Percentiles rank a stretch among this genome's conserved stretches.
These are phyloP conservation scores for Kodamaea fungicola DNA, from an alignment of 1,139 yeast genomes.

Conservation along the genomic window DNA sequence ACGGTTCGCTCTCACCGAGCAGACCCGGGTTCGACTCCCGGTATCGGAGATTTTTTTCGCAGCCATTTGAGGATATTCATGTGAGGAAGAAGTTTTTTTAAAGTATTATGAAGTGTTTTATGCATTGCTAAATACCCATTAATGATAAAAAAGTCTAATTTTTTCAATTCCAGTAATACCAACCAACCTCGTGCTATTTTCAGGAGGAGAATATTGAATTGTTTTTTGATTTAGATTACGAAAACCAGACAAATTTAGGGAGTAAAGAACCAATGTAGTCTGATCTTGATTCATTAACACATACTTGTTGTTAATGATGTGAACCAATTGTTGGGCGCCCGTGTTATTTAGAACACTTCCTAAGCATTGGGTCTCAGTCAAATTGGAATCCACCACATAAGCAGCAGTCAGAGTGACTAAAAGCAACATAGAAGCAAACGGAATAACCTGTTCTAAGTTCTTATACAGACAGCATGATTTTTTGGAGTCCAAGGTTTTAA, in stretches of 20 bases:
- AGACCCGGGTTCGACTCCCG: slow-evolving; percentile 82
- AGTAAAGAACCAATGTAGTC: slow-evolving; percentile 5
- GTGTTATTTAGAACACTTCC: slow-evolving; percentile 8
- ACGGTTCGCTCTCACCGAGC: slow-evolving; percentile 80
- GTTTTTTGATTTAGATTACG: slow-evolving; percentile 5
- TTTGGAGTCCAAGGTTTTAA: neutral
- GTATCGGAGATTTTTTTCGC: slow-evolving; percentile 50
- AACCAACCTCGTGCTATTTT: slow-evolving; percentile 2
- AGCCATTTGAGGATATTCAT: too few relatives aligned
- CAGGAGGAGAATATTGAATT: slow-evolving; percentile 1
- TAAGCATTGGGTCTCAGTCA: neutral
- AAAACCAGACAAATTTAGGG: slow-evolving; percentile 1
- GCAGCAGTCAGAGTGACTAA: slow-evolving; percentile 3
- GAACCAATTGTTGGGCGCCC: slow-evolving; percentile 4
- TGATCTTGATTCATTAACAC: slow-evolving; percentile 5
- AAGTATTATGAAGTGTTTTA: too few relatives aligned
- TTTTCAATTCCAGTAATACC: slow-evolving; percentile 3
- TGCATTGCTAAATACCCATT: neutral
- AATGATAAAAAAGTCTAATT: slow-evolving; percentile 1
- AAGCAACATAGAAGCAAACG: slow-evolving; percentile 3
- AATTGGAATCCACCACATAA: slow-evolving; percentile 1
- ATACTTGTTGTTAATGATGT: slow-evolving; percentile 1
- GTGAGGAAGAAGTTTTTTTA: too few relatives aligned
- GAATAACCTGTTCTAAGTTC: slow-evolving; percentile 4
- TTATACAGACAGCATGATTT: neutral